Percentiles rank a stretch among this genome's conserved stretches.
phyloP scores from a whole-genome alignment of 2,329 filamentous ascomycete genomes.

The Xylariaceae sp. region DNA sequence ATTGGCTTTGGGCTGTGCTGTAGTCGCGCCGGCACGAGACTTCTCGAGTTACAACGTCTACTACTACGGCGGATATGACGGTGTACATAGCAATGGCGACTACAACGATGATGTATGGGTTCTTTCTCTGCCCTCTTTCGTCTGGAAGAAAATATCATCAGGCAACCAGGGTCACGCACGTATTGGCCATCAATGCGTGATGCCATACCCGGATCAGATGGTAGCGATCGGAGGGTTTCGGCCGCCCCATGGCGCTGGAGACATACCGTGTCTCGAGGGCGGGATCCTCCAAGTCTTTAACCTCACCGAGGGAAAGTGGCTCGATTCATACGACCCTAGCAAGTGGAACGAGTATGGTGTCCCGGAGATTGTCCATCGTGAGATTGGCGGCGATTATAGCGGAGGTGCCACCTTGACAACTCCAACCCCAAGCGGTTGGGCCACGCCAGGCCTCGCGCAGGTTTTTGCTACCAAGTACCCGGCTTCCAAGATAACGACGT shows the following conservation, averaged over 20 bases:
- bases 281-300: slow-evolving; percentile 66
- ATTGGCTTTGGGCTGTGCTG: slow-evolving; percentile 64
- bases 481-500: slow-evolving; percentile 50
- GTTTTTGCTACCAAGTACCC: slow-evolving; percentile 55
- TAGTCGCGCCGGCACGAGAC: slow-evolving; percentile 66
- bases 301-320: slow-evolving; percentile 63
- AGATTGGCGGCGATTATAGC: slow-evolving; percentile 60
- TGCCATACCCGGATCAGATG: slow-evolving; percentile 75
- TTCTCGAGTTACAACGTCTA: slow-evolving; percentile 75
- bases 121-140: slow-evolving; percentile 72
- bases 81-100: slow-evolving; percentile 35
- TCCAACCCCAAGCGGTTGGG: slow-evolving; percentile 56
- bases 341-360: slow-evolving; percentile 63
- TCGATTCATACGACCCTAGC: slow-evolving; percentile 61
- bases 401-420: slow-evolving; percentile 66
- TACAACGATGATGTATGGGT: slow-evolving; percentile 72
- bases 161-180: slow-evolving; percentile 50
- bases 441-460: slow-evolving; percentile 40
- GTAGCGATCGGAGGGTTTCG: slow-evolving; percentile 66
- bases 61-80: slow-evolving; percentile 73
- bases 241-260: slow-evolving; percentile 24
- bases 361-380: slow-evolving; percentile 55
- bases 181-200: slow-evolving; percentile 69
- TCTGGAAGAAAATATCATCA: slow-evolving; percentile 57
- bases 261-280: slow-evolving; percentile 42